Evolutionary conservation across 176 grass and related monocot genomes (phyloP), one percentile per base, ranked within the genome.

Genomic region (Alloteropsis semialata): DNA sequence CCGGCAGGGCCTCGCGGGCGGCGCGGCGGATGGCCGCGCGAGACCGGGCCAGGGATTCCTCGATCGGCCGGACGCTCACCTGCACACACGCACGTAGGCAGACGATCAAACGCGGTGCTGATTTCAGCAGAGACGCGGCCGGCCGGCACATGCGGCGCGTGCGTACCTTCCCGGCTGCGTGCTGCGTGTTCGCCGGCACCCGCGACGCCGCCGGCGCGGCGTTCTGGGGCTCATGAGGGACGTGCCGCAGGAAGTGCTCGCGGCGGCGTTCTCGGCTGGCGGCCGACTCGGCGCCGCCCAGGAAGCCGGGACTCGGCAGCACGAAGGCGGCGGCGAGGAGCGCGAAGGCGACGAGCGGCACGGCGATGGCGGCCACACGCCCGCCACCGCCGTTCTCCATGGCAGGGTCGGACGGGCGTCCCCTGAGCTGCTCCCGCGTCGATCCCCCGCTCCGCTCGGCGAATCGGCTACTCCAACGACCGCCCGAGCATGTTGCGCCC

Each of bases 21-120:
- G 90, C 95, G 24, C 62, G 81, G 19, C 79, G 78, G 64, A 97
- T 94, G 54, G 80, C 68, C 12, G 64, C 75, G 3, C 95, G 88
- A 9, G 95, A 90, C 48, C 74, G 82, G 28, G 81, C 88, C 5
- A 97, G 84, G 42, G 70, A 60, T 42, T 54, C 71, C 77, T 94
- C 95, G 29, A 94, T 87, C 18, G 55, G 11, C 2, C 84, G 73
- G 24, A 59, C 10, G 32, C 60, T 76, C 6, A 86, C 77, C 87
- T 89, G 18, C 6, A 13, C 27, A 55, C n/a, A 29, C 27, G 10
- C 36, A 32, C 15, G 19, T 12, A 43, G 11, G n/a, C 12, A 44
- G n/a, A 28, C 25, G 42, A 43, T 9, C 2, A 55, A 28, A 28
- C 63, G 2, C 49, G 76, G 13, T 14, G 4, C 12, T 25, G 66